Base-by-base conservation (phyloP, 2,329 filamentous ascomycete genomes). In the Fusarium tjaetaba region DNA sequence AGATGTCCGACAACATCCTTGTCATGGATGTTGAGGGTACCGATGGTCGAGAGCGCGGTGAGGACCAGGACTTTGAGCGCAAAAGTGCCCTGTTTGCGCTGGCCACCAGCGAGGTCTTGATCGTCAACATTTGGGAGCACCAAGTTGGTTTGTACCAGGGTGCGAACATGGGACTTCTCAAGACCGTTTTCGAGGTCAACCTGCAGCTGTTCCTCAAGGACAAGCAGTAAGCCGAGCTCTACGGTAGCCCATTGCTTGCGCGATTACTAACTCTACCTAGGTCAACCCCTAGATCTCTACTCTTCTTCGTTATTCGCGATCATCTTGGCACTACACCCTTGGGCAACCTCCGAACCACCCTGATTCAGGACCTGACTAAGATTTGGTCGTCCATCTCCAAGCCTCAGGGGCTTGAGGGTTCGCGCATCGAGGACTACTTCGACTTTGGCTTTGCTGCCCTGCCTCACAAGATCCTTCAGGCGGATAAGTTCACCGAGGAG, bases 1-100 rank as follows among this genome's bases (percentile, higher is more conserved):
- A 86, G 73, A 98, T 98, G 95, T 95, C 96, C 61, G 94, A 97
- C 79, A 99, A 99, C 83, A 98, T 99, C 78, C 87, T 99, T 72
- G 96, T 99, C 77, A 99, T 99, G 96, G 96, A 99, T 80, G 96
- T 99, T 48, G 96, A 99, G 84, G 96, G 96, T 76, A 98, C 96
- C 16, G 96, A 99, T 82, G 96, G 96, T 59, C 91, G 96, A 76
- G 96, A 99, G 85, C 90, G 96, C 75, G 96, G 96, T 73, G 96
- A 99, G 83, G 96, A 99, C 81, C 96, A 99, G 83, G 96, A 99
- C 81, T 99, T 99, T 83, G 96, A 99, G 88, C 90, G 96, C 80
- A 99, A 99, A 87, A 98, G 95, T 82, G 96, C 96, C 30, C 89
- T 99, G 26, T 99, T 99, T 84, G 96, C 96, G 58, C 89, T 99